Evolutionary conservation across 768 basidiomycete genomes (phyloP), one percentile per base, ranked within the genome.

Genomic region (Tulasnella sp.): DNA sequence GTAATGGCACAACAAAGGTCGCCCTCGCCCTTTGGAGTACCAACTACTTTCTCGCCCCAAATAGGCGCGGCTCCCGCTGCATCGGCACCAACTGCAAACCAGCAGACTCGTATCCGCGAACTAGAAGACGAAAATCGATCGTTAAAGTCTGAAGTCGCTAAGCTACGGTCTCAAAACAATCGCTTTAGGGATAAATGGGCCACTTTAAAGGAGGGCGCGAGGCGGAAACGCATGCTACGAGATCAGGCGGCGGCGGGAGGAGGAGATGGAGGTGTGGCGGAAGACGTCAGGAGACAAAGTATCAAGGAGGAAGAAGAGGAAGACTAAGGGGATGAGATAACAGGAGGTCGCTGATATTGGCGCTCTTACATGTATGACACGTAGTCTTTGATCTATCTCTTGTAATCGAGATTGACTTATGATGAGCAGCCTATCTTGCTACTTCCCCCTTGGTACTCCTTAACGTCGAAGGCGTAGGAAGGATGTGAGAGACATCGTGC

Each of bases 161-260:
- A 88, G 71, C 83, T 90, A 89, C 87, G 84, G 81, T 74, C 80
- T 10, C 85, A 88, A 79, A 88, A 90, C 63, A 74, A 76, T 21
- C 84, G 85, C 65, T 91, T 87, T 71, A 80, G 85, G 25, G 89
- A 91, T 71, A 78, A 87, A 42, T 92, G 89, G 89, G 86, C 87
- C 68, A 90, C 88, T 69, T 73, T 92, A 59, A 92, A 92, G 68
- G 90, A 92, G 66, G 85, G 85, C 25, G 85, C 87, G 7, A 88
- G 83, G 70, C 81, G 85, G 61, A 90, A 91, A 73, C 87, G 89
- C 68, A 85, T 87, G 66, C 83, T 82, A 52, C 79, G 78, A 65
- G 75, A 72, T 12, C 81, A 80, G 54, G 78, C 75, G 1, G 78
- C 77, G 8, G 75, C 76, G 17, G 78, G 75, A 21, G 73, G 21